These are phyloP conservation scores for Lathyrus sativus DNA, from an alignment of 306 rosid genomes.

Conservation along the genomic window DNA sequence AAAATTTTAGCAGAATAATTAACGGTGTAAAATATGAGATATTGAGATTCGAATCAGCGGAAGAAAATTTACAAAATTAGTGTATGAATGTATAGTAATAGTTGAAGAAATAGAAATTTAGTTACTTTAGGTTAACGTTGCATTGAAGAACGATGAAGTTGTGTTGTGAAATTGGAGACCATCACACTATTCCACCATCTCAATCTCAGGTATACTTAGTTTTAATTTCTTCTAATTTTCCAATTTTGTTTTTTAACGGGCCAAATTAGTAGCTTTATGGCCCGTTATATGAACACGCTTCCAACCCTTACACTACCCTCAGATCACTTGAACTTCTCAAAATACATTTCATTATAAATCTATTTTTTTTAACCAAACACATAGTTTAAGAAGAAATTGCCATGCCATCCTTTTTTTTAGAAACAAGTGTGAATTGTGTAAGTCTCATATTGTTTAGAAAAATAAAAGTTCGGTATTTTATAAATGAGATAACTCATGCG, in stretches of 20 bases:
- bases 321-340: too few species aligned
- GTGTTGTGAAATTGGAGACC: slow-evolving; percentile 9
- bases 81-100: background rate
- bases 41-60: slow-evolving; percentile 27
- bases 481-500: too few species aligned
- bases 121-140: slow-evolving; percentile 40
- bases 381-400: too few species aligned
- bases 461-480: too few species aligned
- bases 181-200: slow-evolving; percentile 6
- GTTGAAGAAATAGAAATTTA: background rate
- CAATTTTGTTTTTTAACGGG: background rate
- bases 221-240: background rate
- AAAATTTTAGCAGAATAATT: background rate
- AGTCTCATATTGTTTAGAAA: too few species aligned
- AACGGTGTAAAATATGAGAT: background rate
- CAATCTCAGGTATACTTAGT: background rate
- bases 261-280: background rate
- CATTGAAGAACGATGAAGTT: slow-evolving; percentile 28
- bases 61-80: background rate
- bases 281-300: background rate
- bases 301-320: too few species aligned
- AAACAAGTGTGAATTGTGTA: too few species aligned
- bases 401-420: too few species aligned
- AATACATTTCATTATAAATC: too few species aligned
- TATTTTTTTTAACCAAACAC: too few species aligned